A percentile compares a stretch with the other conserved stretches of the same genome.
These are phyloP conservation scores for Pythium sp. DNA, from an alignment of 352 stramenopile genomes.

Conservation along the genomic window DNA sequence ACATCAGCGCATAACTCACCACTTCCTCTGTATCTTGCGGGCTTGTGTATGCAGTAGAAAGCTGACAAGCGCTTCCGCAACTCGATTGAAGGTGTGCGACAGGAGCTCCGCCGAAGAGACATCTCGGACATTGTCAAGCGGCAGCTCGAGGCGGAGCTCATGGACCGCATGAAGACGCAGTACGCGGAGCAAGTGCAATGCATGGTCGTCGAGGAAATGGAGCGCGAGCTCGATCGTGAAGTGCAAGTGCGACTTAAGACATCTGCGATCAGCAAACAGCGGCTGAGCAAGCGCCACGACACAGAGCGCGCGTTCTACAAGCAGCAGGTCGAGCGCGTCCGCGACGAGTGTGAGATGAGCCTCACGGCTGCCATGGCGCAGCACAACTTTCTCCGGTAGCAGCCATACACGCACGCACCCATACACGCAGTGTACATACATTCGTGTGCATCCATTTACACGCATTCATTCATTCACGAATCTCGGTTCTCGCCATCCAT, in stretches of 20 bases:
- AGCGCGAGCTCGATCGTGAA: slow-evolving; percentile 59
- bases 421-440: not conserved
- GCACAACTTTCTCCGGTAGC: slow-evolving; percentile 69
- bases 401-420: not conserved
- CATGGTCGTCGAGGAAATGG: slow-evolving; percentile 58
- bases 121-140: slow-evolving; percentile 33
- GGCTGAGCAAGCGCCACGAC: slow-evolving; percentile 51
- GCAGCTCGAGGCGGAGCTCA: slow-evolving; percentile 43
- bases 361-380: slow-evolving; percentile 60
- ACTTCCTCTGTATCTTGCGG: not conserved
- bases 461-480: not conserved
- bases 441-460: not conserved
- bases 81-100: slow-evolving; percentile 48
- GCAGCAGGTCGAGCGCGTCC: slow-evolving; percentile 60
- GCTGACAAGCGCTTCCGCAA: slow-evolving; percentile 40
- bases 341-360: slow-evolving; percentile 60
- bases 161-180: slow-evolving; percentile 62
- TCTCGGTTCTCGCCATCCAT: not conserved
- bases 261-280: slow-evolving; percentile 35
- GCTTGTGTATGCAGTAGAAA: slow-evolving; percentile 29
- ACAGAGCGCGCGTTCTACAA: slow-evolving; percentile 51
- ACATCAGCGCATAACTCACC: not conserved
- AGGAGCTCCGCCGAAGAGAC: slow-evolving; percentile 43
- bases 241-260: slow-evolving; percentile 49
- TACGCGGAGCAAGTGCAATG: slow-evolving; percentile 53